Base-by-base conservation (phyloP, 106 monocot genomes). In the Dendrobium catenatum region DNA sequence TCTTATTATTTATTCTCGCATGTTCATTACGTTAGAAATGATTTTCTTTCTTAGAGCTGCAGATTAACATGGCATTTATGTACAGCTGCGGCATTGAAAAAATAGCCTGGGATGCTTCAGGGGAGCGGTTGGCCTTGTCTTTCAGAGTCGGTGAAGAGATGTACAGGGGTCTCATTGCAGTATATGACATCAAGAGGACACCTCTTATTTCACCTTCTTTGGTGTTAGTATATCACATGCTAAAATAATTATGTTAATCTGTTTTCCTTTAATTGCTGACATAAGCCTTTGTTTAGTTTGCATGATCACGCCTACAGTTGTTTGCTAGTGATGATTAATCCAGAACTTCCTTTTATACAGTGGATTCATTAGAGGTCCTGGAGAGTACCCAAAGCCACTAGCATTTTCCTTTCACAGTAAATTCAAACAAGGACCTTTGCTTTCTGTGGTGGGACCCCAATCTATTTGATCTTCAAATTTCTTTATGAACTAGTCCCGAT, bases 311-410 rank as follows among this genome's bases (percentile, higher is more conserved):
- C n/a, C 22, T 74, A 6, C 47, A 77, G 33, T 46, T 79, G 59
- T 64, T 79, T 73, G 0, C 24, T 10, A 77, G 16, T 41, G 7
- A 70, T 70, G 24, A 37, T 70, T 74, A 47, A 48, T 37, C 16
- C 9, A 72, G 20, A 6, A 42, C 26, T 56, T 75, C 42, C 17
- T 55, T 37, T 29, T 79, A 84, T 87, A 8, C 68, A 94, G 94
- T 79, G 98, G 98, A 13, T 99, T 91, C 83, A 93, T 99, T 82
- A 89, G 98, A 84, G 98, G 98, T 18, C 95, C 95, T 78, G 98
- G 98, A 83, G 95, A 95, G 76, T 91, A 85, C 41, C 85, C 93
- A 26, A 89, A 81, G 54, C 91, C 98, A 26, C 87, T 95, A 73
- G 91, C 89, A 79, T 88, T 99, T 91, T 89, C 93, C 44, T 99